These are phyloP conservation scores for Raffaelea albimanens DNA, from an alignment of 2,329 filamentous ascomycete genomes.

Conservation along the genomic window DNA sequence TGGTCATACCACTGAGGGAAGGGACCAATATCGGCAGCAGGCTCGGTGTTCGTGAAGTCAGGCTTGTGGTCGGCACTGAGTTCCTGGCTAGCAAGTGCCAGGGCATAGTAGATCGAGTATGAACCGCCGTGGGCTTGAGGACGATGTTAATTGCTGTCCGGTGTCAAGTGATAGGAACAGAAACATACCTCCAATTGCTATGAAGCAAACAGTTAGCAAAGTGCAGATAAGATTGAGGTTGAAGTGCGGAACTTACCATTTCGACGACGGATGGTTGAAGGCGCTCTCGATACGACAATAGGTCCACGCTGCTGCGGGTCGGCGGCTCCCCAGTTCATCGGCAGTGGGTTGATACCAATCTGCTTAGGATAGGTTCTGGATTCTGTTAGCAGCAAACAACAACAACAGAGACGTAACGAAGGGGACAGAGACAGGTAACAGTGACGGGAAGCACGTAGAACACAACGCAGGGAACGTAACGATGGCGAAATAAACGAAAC, in stretches of 20 bases:
- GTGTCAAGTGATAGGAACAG: too few relatives aligned
- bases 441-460: too few relatives aligned
- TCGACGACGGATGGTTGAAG: constrained; percentile 66
- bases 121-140: constrained; percentile 58
- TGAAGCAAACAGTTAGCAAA: not conserved
- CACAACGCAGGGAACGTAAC: too few relatives aligned
- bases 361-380: constrained; percentile 79
- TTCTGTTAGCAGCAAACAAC: too few relatives aligned
- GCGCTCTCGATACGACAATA: constrained; percentile 72
- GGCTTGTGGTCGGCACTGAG: constrained; percentile 68
- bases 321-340: constrained; percentile 75
- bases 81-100: constrained; percentile 86
- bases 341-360: constrained; percentile 84
- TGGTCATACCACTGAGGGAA: constrained; percentile 83
- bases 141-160: too few relatives aligned
- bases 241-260: constrained; percentile 50
- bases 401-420: not conserved
- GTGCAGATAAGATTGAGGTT: not conserved
- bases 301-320: constrained; percentile 72
- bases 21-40: constrained; percentile 78
- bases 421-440: not conserved
- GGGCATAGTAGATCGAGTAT: constrained; percentile 90
- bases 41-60: constrained; percentile 71
- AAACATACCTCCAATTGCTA: constrained; percentile 13
- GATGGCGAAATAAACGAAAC: too few relatives aligned